phyloP scores from a whole-genome alignment of 2,329 filamentous ascomycete species.

The Drechslerella coelobrocha region DNA sequence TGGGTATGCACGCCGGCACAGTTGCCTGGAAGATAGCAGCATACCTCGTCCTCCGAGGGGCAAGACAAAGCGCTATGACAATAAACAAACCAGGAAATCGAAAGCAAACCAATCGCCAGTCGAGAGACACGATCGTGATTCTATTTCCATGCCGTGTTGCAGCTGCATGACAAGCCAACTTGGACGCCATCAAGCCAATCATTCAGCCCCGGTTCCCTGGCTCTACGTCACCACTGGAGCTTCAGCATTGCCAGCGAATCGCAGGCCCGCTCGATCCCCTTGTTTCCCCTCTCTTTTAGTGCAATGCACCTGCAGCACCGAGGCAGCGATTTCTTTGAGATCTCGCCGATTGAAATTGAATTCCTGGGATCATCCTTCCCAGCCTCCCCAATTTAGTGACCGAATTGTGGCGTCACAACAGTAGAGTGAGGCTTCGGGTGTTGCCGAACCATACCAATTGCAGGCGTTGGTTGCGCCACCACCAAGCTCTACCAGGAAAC shows the following conservation, averaged over 20 bases:
- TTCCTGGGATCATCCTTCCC: neutral
- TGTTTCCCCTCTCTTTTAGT: neutral
- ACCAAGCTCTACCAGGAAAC: constrained; percentile 11
- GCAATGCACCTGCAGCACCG: neutral
- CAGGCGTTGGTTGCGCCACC: neutral
- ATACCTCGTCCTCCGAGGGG: too few species aligned
- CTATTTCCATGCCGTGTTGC: too few species aligned
- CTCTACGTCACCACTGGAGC: constrained; percentile 2
- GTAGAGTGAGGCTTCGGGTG: constrained; percentile 22
- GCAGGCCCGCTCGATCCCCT: neutral
- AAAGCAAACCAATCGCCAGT: too few species aligned
- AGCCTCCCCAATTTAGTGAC: constrained; percentile 27
- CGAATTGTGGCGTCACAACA: constrained; percentile 51
- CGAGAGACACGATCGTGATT: too few species aligned
- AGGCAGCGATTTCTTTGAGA: neutral
- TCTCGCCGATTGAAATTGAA: neutral
- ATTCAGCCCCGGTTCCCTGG: neutral
- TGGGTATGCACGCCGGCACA: too few species aligned
- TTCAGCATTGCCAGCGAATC: neutral
- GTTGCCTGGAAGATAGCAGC: too few species aligned
- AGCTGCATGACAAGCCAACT: too few species aligned
- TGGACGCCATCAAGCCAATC: too few species aligned
- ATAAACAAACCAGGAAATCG: too few species aligned
- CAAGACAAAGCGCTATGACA: too few species aligned
- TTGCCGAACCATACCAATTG: constrained; percentile 2